Percentiles rank a stretch among this genome's conserved stretches.
phyloP scores from a whole-genome alignment of 2,329 filamentous ascomycete species.

The Talaromyces albobiverticillius region DNA sequence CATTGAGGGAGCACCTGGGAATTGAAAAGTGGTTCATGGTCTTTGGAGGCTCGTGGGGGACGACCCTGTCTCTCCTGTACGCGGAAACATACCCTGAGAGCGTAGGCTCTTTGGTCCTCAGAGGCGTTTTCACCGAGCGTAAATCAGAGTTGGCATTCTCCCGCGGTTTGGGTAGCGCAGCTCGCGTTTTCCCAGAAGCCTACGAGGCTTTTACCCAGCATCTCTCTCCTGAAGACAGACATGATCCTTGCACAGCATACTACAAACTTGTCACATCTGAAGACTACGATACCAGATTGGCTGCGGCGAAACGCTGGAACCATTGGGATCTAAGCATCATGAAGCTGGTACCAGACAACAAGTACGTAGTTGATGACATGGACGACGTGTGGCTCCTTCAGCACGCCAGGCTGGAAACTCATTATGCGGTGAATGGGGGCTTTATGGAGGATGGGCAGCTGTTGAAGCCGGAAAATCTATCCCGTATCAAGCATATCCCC shows the following conservation, averaged over 20 bases:
- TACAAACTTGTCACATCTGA: not conserved
- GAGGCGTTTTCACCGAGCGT: constrained; percentile 39
- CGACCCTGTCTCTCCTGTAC: constrained; percentile 44
- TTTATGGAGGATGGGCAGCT: not conserved
- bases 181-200: not conserved
- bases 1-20: constrained; percentile 41
- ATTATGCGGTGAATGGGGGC: not conserved
- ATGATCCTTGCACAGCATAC: not conserved
- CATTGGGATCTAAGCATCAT: not conserved
- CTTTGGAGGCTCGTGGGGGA: constrained; percentile 51
- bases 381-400: not conserved
- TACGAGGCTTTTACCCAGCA: not conserved
- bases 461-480: not conserved
- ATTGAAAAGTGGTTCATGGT: constrained; percentile 45
- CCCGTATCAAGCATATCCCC: not conserved
- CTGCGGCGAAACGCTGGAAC: constrained; percentile 35
- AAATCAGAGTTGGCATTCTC: not conserved
- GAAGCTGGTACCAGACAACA: not conserved
- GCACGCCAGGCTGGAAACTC: not conserved
- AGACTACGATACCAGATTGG: constrained; percentile 19
- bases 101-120: constrained; percentile 39
- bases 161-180: not conserved
- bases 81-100: constrained; percentile 41
- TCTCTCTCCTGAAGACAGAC: not conserved
- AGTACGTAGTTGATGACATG: not conserved